Evolutionary conservation across 1,284 basidiomycete genomes (phyloP).

Genomic region (Tilletia horrida): DNA sequence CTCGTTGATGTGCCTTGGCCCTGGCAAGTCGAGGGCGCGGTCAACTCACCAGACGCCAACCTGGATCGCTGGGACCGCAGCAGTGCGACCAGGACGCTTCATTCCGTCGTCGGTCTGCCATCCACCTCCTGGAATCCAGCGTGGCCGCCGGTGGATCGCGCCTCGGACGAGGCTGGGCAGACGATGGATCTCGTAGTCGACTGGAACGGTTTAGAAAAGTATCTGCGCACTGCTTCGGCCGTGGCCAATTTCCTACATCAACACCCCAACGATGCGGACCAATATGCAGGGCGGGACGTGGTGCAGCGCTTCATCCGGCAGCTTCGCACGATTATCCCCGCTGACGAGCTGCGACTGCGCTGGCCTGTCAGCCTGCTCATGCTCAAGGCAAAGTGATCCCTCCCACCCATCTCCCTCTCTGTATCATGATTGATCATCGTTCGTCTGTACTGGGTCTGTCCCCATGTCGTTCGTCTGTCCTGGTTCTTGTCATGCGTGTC

Average conservation of each 20-base stretch:
- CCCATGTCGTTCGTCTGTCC: too few relatives aligned
- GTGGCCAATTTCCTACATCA: slow-evolving; percentile 68
- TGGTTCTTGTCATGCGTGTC: too few relatives aligned
- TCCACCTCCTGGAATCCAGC: slow-evolving; percentile 14
- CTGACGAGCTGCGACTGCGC: slow-evolving; percentile 26
- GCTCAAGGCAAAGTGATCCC: slow-evolving; percentile 24
- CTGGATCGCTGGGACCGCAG: slow-evolving; percentile 33
- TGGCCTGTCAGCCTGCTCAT: slow-evolving; percentile 38
- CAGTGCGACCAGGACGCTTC: slow-evolving; percentile 17
- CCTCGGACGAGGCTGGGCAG: slow-evolving; percentile 16
- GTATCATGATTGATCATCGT: too few relatives aligned
- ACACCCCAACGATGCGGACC: slow-evolving; percentile 63
- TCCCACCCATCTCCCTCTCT: too few relatives aligned
- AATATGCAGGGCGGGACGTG: slow-evolving; percentile 28
- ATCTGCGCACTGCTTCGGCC: slow-evolving; percentile 71
- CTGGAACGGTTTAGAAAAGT: slow-evolving; percentile 66
- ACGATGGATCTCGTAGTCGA: slow-evolving; percentile 64
- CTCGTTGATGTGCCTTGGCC: slow-evolving; percentile 69
- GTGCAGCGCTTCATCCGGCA: slow-evolving; percentile 29
- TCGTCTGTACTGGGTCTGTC: too few relatives aligned
- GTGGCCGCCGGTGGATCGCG: background rate
- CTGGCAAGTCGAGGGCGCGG: slow-evolving; percentile 53
- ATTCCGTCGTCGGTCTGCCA: slow-evolving; percentile 30
- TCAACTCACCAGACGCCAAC: too few relatives aligned
- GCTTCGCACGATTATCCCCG: slow-evolving; percentile 19